These are phyloP conservation scores for Didymella arachidicola DNA, from an alignment of 2,329 filamentous ascomycete species.

Conservation along the genomic window DNA sequence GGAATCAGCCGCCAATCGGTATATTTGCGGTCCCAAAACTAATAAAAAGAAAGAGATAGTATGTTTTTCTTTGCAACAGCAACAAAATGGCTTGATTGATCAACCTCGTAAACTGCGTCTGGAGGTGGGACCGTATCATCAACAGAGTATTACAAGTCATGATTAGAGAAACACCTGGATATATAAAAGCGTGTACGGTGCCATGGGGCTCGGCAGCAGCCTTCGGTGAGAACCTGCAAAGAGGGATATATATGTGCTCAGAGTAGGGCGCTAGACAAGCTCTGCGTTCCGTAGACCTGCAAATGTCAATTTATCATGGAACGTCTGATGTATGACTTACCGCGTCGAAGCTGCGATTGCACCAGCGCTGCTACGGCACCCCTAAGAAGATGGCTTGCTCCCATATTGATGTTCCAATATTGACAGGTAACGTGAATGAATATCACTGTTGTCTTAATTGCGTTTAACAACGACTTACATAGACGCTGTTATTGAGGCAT, in stretches of 20 bases:
- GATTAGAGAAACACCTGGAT: background rate
- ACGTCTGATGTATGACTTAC: too few relatives aligned
- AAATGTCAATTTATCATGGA: too few relatives aligned
- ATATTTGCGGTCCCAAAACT: background rate
- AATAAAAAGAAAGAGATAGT: background rate
- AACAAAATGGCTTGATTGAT: background rate
- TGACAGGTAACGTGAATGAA: too few relatives aligned
- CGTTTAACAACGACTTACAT: too few relatives aligned
- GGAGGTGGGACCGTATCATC: background rate
- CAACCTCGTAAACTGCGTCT: background rate
- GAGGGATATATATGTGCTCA: background rate
- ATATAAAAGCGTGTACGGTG: background rate
- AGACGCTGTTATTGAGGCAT: too few relatives aligned
- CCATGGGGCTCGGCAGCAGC: background rate
- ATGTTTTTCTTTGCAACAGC: background rate
- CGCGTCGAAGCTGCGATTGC: too few relatives aligned
- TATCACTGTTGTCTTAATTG: too few relatives aligned
- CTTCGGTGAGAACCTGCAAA: background rate
- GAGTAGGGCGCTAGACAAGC: too few relatives aligned
- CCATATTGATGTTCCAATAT: too few relatives aligned
- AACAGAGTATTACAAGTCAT: background rate
- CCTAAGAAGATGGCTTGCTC: too few relatives aligned
- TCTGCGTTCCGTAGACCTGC: too few relatives aligned
- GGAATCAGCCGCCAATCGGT: background rate
- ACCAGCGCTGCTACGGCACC: too few relatives aligned